Base-by-base conservation (phyloP, 257 asterid genomes). In the Petunia secreta region DNA sequence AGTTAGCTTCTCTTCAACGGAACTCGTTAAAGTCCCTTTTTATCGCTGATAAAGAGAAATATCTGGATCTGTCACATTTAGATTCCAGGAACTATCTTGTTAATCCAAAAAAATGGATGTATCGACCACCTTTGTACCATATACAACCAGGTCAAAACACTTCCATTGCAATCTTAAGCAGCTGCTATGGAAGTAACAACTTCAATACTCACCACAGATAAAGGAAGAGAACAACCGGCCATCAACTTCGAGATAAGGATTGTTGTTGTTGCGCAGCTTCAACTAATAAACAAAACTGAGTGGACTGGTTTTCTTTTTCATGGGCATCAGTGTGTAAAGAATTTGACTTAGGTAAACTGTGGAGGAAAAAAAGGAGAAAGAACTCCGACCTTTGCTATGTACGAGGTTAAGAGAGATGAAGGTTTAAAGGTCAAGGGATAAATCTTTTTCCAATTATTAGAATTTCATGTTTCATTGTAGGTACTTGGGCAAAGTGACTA, bases 401-500 rank as follows among this genome's bases (percentile, higher is more conserved):
- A 34, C 44, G 62, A 73, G 77, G 62, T 73, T 73, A 73, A 34
- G 44, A 73, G 48, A 10, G 14, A 5, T 50, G 62, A 73, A 73
- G 60, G 62, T 43, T n/a, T 1, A n/a, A 8, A 67, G 75, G 57
- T 50, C 62, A 50, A 73, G 46, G 3, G 6, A 11, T 25, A 9
- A 4, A 68, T 68, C 75, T 68, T 43, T 68, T 3, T 43, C 75
- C n/a, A 55, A 68, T 67, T 54, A 43, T 25, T 46, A 48, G 60
- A 2, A 9, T 52, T 8, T 0, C 62, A 11, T 2, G 48, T 40
- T 54, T 87, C 83, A 92, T 38, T 85, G 36, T 69, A 90, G 63
- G 54, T 75, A 38, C 82, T 81, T 85, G 40, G 94, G 83, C 83
- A 88, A 69, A 74, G 91, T 81, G 74, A 94, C 80, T 38, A 87